These are phyloP conservation scores for Mycogone perniciosa DNA, from an alignment of 2,329 filamentous ascomycete genomes.

Conservation along the genomic window DNA sequence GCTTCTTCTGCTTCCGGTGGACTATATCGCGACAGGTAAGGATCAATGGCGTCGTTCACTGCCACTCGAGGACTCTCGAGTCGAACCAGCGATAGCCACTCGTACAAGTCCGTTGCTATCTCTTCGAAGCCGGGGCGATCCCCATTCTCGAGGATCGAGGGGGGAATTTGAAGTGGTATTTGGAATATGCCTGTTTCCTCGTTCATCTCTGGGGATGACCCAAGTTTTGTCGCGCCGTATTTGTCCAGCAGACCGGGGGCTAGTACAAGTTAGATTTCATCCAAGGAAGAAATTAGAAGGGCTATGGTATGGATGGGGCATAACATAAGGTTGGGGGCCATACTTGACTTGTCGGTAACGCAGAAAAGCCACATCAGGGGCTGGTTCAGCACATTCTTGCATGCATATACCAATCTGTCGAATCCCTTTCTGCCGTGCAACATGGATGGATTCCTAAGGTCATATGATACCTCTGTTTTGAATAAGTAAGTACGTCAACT, in stretches of 20 bases:
- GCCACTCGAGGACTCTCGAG: constrained; percentile 59
- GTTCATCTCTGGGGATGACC: constrained; percentile 21
- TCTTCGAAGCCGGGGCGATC: constrained; percentile 53
- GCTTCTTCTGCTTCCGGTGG: constrained; percentile 38
- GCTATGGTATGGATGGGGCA: background rate
- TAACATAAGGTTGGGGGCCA: constrained; percentile 5
- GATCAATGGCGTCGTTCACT: constrained; percentile 54
- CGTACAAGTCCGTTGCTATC: constrained; percentile 57
- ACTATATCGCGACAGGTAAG: constrained; percentile 62
- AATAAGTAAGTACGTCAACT: background rate
- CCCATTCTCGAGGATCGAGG: constrained; percentile 25
- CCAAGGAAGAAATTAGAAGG: background rate
- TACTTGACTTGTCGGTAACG: constrained; percentile 42
- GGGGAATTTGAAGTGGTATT: constrained; percentile 21
- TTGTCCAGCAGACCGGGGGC: constrained; percentile 43
- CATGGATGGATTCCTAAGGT: constrained; percentile 71
- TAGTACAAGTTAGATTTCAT: constrained; percentile 29
- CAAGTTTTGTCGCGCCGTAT: constrained; percentile 39
- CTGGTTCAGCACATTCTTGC: constrained; percentile 64
- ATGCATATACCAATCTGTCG: constrained; percentile 70
- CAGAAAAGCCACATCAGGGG: constrained; percentile 73
- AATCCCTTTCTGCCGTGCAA: constrained; percentile 77
- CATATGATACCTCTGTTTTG: constrained; percentile 63
- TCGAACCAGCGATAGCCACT: constrained; percentile 67
- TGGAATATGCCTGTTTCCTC: constrained; percentile 17